Base-by-base conservation (phyloP, 208 protist species). In the Blastocrithidia nonstop region DNA sequence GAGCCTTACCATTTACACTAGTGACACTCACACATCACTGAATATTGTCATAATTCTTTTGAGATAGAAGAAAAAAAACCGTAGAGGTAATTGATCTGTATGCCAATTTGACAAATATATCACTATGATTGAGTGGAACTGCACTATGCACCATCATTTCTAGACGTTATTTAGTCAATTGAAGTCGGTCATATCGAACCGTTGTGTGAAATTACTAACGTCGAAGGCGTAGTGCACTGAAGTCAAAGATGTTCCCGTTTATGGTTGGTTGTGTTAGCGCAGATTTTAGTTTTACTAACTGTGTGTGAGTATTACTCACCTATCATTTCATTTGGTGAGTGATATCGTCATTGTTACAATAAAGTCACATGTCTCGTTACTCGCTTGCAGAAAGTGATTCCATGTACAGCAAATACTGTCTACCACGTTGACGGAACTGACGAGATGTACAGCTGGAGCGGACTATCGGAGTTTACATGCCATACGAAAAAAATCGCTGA, bases 371-470 rank as follows among this genome's bases (percentile, higher is more conserved):
- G 29, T 62, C 81, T 32, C 81, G 86, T 42, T 90, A 90, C 54
- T 75, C 75, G 27, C 81, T 90, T 66, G 70, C 85, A 44, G 85
- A 71, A 40, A 50, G 57, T 8, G 60, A 78, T 37, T 65, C 47
- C 31, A 37, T 33, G 29, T 90, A 86, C 59, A 86, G 75, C 44
- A 55, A 50, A 3, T 76, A 70, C 71, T 90, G 81, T 56, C 86
- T 76, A 25, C 81, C 81, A 46, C 68, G 81, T 9, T 90, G 81
- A 76, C 45, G 81, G 17, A 76, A 90, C 56, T 90, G 81, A 76
- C 64, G 81, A 1, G 81, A 90, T 55, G 17, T 82, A 21, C 66
- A 86, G 61, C 63, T 83, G 28, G 57, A 66, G 45, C 66, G 65
- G 20, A 28, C n/a, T n/a, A n/a, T n/a, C n/a, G n/a, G n/a, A n/a